phyloP scores from a whole-genome alignment of 2,329 filamentous ascomycete genomes.

The Aureobasidium sp. region DNA sequence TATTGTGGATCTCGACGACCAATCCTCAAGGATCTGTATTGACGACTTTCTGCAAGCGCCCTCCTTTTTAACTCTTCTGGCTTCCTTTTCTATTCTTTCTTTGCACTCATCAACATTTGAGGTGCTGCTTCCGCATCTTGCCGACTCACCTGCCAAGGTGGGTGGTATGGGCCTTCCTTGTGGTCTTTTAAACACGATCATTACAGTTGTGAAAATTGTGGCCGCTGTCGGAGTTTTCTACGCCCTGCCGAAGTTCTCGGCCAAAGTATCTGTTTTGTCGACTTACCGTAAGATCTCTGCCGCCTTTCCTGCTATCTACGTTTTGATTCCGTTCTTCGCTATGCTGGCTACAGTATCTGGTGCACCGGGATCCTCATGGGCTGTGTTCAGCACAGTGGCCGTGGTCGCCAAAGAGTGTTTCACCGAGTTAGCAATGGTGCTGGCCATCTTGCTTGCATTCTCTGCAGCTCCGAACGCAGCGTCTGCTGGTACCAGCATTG shows the following conservation, averaged over 20 bases:
- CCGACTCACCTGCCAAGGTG: constrained; percentile 37
- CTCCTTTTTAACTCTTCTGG: constrained; percentile 39
- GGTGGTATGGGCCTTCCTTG: constrained; percentile 42
- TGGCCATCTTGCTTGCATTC: constrained; percentile 40
- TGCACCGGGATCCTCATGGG: neutral
- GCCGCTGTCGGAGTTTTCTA: constrained; percentile 35
- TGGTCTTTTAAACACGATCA: constrained; percentile 36
- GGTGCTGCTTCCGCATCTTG: constrained; percentile 41
- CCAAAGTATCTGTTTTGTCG: constrained; percentile 35
- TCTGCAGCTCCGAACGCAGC: constrained; percentile 42
- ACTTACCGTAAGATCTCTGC: constrained; percentile 37
- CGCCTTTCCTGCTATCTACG: constrained; percentile 34
- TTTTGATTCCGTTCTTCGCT: constrained; percentile 34
- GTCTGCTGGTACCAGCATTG: constrained; percentile 41
- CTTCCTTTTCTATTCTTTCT: constrained; percentile 48
- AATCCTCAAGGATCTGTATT: constrained; percentile 36
- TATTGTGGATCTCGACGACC: constrained; percentile 21
- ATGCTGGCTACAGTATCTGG: constrained; percentile 25
- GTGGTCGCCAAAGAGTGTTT: constrained; percentile 38
- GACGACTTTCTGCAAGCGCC: constrained; percentile 40
- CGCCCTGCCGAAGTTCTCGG: constrained; percentile 31
- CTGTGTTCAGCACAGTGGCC: constrained; percentile 29
- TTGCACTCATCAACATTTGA: constrained; percentile 50
- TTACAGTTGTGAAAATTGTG: constrained; percentile 36
- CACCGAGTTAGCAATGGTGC: constrained; percentile 35